Percentiles rank a stretch among this genome's conserved stretches.
These are phyloP conservation scores for Penicillium parvum DNA, from an alignment of 495 filamentous ascomycete genomes.

Conservation along the genomic window DNA sequence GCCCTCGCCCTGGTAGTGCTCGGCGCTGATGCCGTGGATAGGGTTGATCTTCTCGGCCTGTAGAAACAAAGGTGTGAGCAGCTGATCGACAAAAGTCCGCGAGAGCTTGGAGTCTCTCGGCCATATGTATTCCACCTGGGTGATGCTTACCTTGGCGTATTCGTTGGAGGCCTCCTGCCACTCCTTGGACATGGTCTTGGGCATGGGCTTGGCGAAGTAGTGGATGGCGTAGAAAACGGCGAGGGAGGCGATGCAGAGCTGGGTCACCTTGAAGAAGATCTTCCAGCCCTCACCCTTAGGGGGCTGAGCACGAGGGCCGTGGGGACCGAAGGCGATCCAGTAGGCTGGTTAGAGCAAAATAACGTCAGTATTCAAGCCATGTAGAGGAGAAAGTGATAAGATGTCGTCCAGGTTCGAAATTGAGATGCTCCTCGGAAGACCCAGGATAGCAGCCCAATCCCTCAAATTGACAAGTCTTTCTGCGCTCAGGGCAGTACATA, in stretches of 20 bases:
- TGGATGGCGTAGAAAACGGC: constrained; percentile 63
- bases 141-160: constrained; percentile 75
- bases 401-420: neutral
- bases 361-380: constrained; percentile 19
- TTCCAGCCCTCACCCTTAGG: constrained; percentile 79
- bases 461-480: neutral
- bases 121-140: too few relatives aligned
- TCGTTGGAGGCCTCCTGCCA: constrained; percentile 91
- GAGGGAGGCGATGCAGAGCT: constrained; percentile 57
- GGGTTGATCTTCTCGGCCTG: constrained; percentile 85
- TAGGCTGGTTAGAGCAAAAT: constrained; percentile 60
- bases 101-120: neutral
- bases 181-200: constrained; percentile 89
- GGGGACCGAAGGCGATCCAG: constrained; percentile 96
- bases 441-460: constrained; percentile 8
- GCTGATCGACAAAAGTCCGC: neutral
- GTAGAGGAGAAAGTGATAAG: constrained; percentile 14
- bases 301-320: constrained; percentile 78
- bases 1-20: constrained; percentile 74
- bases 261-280: constrained; percentile 63
- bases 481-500: constrained; percentile 49
- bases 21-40: constrained; percentile 75
- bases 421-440: constrained; percentile 18
- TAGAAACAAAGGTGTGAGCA: constrained; percentile 21
- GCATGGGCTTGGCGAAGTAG: constrained; percentile 59